Evolutionary conservation across 192 early-diverging fungal genomes (phyloP).

Genomic region (Mortierella antarctica): DNA sequence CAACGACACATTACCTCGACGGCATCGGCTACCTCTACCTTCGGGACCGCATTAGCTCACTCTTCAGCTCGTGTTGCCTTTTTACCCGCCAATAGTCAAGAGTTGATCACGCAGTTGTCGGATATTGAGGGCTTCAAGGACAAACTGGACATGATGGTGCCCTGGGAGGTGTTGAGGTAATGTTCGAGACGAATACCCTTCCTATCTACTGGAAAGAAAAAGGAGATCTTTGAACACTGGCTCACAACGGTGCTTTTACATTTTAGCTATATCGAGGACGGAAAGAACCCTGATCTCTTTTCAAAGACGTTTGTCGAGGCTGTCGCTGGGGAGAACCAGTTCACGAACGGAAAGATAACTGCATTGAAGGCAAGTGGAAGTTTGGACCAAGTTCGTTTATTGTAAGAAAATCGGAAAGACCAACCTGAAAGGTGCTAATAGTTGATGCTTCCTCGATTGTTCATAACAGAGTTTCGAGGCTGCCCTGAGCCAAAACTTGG

Average conservation of each 20-base stretch:
- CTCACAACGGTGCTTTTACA: background rate
- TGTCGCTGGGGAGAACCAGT: constrained; percentile 65
- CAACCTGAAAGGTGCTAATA: background rate
- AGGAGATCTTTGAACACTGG: background rate
- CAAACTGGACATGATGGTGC: constrained; percentile 57
- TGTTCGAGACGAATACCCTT: background rate
- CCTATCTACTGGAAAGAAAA: background rate
- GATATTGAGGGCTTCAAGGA: constrained; percentile 56
- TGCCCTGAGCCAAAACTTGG: constrained; percentile 37
- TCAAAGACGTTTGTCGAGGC: constrained; percentile 63
- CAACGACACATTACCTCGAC: background rate
- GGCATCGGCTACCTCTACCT: background rate
- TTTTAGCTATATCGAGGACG: constrained; percentile 61
- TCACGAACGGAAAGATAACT: constrained; percentile 64
- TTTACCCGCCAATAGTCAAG: constrained; percentile 22
- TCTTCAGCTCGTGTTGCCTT: background rate
- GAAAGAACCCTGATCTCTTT: constrained; percentile 64
- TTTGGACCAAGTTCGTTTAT: background rate
- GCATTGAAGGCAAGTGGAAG: constrained; percentile 54
- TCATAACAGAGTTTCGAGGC: constrained; percentile 39
- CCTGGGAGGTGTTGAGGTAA: constrained; percentile 65
- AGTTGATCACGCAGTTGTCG: constrained; percentile 39
- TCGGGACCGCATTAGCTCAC: background rate
- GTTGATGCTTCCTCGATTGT: background rate
- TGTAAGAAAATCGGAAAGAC: background rate